phyloP scores from a whole-genome alignment of 345 rosid species.

The Gossypium anomalum region DNA sequence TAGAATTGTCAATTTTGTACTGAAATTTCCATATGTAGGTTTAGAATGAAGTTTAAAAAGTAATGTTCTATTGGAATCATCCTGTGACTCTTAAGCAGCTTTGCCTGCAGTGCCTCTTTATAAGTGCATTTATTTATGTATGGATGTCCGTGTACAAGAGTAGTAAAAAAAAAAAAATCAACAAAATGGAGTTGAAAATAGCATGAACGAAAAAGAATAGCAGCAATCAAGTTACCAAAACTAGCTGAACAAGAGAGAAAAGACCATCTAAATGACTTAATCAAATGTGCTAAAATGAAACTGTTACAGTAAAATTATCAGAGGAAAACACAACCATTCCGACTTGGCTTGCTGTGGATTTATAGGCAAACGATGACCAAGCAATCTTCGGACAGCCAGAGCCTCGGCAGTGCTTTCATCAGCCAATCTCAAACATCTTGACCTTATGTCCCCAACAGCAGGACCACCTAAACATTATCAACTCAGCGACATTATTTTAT shows the following conservation, averaged over 20 bases:
- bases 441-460: constrained; percentile 93
- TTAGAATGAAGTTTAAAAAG: not conserved
- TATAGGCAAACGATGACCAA: constrained; percentile 80
- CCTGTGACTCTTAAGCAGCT: not conserved
- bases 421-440: constrained; percentile 89
- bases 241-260: not conserved
- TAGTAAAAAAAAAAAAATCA: not conserved
- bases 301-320: not conserved
- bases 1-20: not conserved
- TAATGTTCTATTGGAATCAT: not conserved
- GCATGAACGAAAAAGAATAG: not conserved
- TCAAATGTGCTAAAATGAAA: not conserved
- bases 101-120: not conserved
- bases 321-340: constrained; percentile 53
- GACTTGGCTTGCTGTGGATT: constrained; percentile 63
- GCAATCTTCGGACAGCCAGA: constrained; percentile 76
- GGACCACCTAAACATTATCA: constrained; percentile 60
- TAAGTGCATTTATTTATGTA: not conserved
- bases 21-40: not conserved
- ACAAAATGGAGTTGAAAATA: not conserved
- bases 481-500: not conserved
- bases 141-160: not conserved
- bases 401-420: constrained; percentile 89
- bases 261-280: not conserved
- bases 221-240: constrained; percentile 21